phyloP scores from a whole-genome alignment of 1,284 basidiomycete species.

The Trichosporon faecale region DNA sequence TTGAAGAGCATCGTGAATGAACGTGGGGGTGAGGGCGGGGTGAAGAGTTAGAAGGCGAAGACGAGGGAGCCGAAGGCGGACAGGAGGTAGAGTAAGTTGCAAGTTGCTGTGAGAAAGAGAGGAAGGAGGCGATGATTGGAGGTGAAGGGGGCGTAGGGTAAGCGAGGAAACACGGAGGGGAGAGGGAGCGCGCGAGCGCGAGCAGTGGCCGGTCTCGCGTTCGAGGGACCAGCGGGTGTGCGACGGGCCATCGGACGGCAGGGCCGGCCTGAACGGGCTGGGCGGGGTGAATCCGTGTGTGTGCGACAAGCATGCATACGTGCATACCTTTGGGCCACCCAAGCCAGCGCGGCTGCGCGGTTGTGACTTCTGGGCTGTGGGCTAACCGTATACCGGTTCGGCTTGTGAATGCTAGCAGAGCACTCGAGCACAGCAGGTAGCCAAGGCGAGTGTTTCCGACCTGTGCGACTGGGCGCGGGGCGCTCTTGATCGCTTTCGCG shows the following conservation, averaged over 20 bases:
- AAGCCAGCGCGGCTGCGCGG: background rate
- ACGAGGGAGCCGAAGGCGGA: background rate
- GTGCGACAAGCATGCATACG: background rate
- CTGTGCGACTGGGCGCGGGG: too few relatives aligned
- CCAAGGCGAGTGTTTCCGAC: background rate
- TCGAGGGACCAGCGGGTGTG: background rate
- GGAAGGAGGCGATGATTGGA: background rate
- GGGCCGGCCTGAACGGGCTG: background rate
- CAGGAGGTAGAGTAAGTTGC: background rate
- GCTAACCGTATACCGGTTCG: background rate
- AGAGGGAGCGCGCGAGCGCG: background rate
- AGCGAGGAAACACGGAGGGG: background rate
- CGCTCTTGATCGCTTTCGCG: background rate
- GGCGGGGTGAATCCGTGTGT: background rate
- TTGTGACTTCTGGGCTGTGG: too few relatives aligned
- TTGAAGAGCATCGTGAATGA: constrained; percentile 10
- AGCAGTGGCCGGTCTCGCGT: background rate
- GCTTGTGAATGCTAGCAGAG: background rate
- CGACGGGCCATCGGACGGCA: background rate
- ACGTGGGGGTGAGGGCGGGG: background rate
- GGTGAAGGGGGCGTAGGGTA: background rate
- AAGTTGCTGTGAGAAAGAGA: background rate
- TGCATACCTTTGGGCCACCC: background rate
- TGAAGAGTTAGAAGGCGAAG: background rate
- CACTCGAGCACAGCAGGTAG: background rate